phyloP scores from a whole-genome alignment of 2,329 filamentous ascomycete species.

The Cladophialophora carrionii region DNA sequence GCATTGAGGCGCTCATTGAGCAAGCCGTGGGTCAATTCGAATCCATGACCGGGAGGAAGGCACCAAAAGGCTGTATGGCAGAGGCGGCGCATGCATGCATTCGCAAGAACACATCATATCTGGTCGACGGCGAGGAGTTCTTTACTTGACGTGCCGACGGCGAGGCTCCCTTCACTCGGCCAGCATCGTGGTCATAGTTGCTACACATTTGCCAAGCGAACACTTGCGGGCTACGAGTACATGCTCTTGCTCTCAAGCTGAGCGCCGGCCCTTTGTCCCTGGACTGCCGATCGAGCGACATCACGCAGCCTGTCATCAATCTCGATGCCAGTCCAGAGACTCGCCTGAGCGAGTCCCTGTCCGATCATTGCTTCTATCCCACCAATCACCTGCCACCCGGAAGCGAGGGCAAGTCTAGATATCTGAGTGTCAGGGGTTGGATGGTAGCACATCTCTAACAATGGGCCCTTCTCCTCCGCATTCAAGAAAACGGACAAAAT shows the following conservation, averaged over 20 bases:
- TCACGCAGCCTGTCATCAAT: conserved; percentile 50
- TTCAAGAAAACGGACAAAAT: conserved; percentile 52
- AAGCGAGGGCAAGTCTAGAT: conserved; percentile 61
- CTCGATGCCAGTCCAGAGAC: conserved; percentile 65
- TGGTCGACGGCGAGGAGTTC: conserved; percentile 28
- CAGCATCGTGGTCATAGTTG: not conserved
- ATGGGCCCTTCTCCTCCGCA: conserved; percentile 62
- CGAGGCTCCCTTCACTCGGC: not conserved
- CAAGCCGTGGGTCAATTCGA: conserved; percentile 83
- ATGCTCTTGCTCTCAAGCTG: not conserved
- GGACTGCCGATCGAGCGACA: conserved; percentile 22
- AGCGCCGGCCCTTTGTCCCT: conserved; percentile 2
- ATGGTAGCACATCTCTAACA: conserved; percentile 85
- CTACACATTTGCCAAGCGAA: too few relatives aligned
- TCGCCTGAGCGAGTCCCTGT: conserved; percentile 71
- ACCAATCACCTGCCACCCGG: conserved; percentile 73
- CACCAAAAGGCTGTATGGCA: conserved; percentile 72
- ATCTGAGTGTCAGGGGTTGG: conserved; percentile 70
- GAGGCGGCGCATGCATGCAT: conserved; percentile 55
- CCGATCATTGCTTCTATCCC: conserved; percentile 78
- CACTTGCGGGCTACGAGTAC: conserved; percentile 3
- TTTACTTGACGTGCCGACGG: conserved; percentile 5
- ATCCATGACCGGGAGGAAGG: conserved; percentile 73
- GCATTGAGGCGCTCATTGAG: conserved; percentile 74
- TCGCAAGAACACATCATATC: conserved; percentile 26